Percentiles rank a stretch among this genome's conserved stretches.
phyloP scores from a whole-genome alignment of 1,139 yeast genomes.

The Geotrichum candidum region DNA sequence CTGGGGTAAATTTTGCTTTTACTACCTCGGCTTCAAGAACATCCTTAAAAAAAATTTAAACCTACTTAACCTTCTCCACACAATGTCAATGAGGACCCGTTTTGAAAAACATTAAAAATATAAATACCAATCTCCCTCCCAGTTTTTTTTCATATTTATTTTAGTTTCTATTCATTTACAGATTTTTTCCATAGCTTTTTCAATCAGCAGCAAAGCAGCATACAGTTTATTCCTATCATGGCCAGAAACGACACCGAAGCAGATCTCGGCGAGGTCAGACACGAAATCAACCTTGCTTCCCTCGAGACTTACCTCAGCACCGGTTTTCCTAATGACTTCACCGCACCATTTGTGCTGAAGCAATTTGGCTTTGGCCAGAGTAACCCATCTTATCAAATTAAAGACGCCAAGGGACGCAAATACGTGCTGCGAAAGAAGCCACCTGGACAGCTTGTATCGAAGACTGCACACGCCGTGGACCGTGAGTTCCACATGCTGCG shows the following conservation, averaged over 20 bases:
- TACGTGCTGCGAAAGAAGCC: conserved; percentile 59
- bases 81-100: not conserved
- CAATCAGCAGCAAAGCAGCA: not conserved
- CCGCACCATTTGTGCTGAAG: conserved; percentile 29
- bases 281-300: conserved; percentile 36
- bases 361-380: conserved; percentile 65
- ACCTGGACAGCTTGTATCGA: conserved; percentile 50
- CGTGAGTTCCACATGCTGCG: conserved; percentile 53
- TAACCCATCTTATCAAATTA: conserved; percentile 55
- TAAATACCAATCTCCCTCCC: not conserved
- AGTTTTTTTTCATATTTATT: not conserved
- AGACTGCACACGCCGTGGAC: conserved; percentile 62
- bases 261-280: conserved; percentile 36
- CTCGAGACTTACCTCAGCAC: conserved; percentile 31
- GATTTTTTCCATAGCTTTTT: not conserved
- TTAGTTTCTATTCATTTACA: not conserved
- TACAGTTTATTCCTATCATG: conserved; percentile 5
- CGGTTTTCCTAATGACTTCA: conserved; percentile 17
- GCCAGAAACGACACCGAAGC: conserved; percentile 33
- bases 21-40: not conserved
- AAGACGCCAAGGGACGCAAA: conserved; percentile 40
- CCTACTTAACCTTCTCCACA: not conserved
- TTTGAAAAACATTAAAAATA: not conserved
- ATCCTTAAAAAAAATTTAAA: not conserved
- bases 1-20: not conserved